Evolutionary conservation across 257 asterid species (phyloP), one percentile per base, ranked within the genome.

Genomic region (Gentiana macrophylla): DNA sequence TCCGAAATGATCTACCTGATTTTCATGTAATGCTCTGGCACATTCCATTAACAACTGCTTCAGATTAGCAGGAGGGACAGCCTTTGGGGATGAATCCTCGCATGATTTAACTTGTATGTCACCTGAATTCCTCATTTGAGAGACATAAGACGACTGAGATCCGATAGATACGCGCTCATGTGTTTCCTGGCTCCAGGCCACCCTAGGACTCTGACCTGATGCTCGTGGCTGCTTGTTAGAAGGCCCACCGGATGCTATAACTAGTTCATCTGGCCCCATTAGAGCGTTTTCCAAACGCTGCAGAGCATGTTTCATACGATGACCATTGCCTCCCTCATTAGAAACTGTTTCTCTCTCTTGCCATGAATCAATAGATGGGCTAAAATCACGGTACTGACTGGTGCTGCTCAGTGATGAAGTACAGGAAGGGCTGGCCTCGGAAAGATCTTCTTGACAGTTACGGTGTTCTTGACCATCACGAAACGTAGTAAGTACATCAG

Each of bases 11-110:
- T 65, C 68, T 6, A 63, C 53, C 45, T 50, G 69, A 50, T 84
- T 79, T 64, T 86, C 94, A 1, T 71, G 65, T 37, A 90, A 89
- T 37, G 96, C 89, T 60, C 72, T 49, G 24, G 96, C 98, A 65
- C 98, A 86, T 32, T 66, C 84, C 8, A 80, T 65, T 56, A 90
- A 70, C 58, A 90, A 70, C 72, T 72, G 79, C 47, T 80, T 90
- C 61, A 86, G 84, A 70, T 74, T 79, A 55, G 61, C 67, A 32
- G 86, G 74, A 57, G 92, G 86, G 73, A 61, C 38, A 8, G 73
- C 79, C 41, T 63, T 79, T 49, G 59, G 8, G 2, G 60, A 63
- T 7, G 66, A 57, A 36, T 77, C 79, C 57, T 68, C 75, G 52
- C 15, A 64, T 38, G 62, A 75, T 71, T 62, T 67, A 35, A 37